Percentiles rank a stretch among this genome's conserved stretches.
These are phyloP conservation scores for Recurvomyces mirabilis DNA, from an alignment of 495 filamentous ascomycete genomes.

Conservation along the genomic window DNA sequence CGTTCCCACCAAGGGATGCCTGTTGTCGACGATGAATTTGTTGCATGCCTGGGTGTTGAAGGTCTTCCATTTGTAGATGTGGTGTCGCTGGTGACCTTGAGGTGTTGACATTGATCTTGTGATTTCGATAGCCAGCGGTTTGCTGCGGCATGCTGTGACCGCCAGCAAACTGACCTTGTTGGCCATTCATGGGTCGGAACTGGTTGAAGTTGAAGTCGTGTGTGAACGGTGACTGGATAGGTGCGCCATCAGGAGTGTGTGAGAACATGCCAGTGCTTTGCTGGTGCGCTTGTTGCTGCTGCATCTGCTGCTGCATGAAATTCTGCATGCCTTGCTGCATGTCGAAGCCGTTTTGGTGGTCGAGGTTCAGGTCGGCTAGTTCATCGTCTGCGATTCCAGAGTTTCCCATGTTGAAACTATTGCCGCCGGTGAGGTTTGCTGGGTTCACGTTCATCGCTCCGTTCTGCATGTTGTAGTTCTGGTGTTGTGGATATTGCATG, in stretches of 20 bases:
- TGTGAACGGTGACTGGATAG: constrained; percentile 77
- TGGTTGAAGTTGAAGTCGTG: constrained; percentile 64
- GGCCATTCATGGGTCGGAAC: constrained; percentile 44
- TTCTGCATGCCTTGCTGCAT: constrained; percentile 38
- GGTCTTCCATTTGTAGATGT: constrained; percentile 47
- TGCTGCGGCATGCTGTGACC: constrained; percentile 30
- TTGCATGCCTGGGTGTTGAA: constrained; percentile 39
- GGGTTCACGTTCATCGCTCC: constrained; percentile 66
- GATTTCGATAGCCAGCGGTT: constrained; percentile 4
- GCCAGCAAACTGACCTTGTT: constrained; percentile 22
- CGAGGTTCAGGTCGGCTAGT: constrained; percentile 39
- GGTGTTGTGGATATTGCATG: constrained; percentile 51
- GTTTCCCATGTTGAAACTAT: constrained; percentile 29
- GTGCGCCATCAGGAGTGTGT: constrained; percentile 74
- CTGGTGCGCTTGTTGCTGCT: constrained; percentile 38
- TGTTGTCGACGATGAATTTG: constrained; percentile 22
- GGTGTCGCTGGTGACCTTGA: constrained; percentile 69
- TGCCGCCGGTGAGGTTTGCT: constrained; percentile 54
- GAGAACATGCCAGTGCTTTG: constrained; percentile 52
- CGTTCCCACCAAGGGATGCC: constrained; percentile 13
- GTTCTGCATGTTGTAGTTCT: constrained; percentile 46
- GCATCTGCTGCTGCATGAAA: too few relatives aligned
- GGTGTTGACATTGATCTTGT: constrained; percentile 53
- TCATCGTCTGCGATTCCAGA: constrained; percentile 54
- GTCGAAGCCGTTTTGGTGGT: constrained; percentile 26